phyloP scores from a whole-genome alignment of 305 asterid genomes.

The Andrographis paniculata region DNA sequence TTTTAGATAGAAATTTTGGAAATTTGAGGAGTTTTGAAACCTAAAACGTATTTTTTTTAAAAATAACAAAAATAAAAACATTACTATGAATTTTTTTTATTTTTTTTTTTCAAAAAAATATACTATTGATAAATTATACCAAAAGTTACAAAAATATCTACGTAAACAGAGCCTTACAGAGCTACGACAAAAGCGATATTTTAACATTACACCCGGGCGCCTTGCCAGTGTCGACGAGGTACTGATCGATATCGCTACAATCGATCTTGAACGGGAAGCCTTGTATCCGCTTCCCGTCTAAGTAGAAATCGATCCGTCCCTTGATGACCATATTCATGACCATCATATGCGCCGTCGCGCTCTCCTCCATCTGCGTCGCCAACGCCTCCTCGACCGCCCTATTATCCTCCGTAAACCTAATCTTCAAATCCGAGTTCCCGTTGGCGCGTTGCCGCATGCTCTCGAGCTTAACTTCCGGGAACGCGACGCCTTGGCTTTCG shows the following conservation, averaged over 20 bases:
- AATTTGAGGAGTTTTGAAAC: too few species aligned
- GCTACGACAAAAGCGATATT: conserved; percentile 8
- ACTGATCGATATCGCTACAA: conserved; percentile 29
- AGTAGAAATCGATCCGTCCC: conserved; percentile 25
- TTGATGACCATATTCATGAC: conserved; percentile 23
- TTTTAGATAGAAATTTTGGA: too few species aligned
- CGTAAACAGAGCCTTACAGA: not conserved
- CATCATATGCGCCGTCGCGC: conserved; percentile 15
- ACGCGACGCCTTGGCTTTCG: not conserved
- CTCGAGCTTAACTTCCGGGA: conserved; percentile 14
- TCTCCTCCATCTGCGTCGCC: conserved; percentile 23
- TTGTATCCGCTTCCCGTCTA: conserved; percentile 20
- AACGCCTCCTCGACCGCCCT: conserved; percentile 26
- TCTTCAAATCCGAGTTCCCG: conserved; percentile 12
- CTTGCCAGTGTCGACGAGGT: conserved; percentile 26
- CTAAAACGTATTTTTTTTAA: too few species aligned
- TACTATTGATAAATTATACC: too few species aligned
- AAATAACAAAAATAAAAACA: too few species aligned
- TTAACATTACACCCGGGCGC: conserved; percentile 24
- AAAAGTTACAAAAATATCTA: too few species aligned
- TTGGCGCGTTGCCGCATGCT: conserved; percentile 21
- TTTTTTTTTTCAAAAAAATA: too few species aligned
- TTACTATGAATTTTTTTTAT: too few species aligned
- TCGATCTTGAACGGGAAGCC: conserved; percentile 28
- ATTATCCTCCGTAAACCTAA: conserved; percentile 10